A percentile compares a stretch with the other conserved stretches of the same genome.
phyloP scores from a whole-genome alignment of 352 stramenopile genomes.

The Chrysophaeum taylorii region DNA sequence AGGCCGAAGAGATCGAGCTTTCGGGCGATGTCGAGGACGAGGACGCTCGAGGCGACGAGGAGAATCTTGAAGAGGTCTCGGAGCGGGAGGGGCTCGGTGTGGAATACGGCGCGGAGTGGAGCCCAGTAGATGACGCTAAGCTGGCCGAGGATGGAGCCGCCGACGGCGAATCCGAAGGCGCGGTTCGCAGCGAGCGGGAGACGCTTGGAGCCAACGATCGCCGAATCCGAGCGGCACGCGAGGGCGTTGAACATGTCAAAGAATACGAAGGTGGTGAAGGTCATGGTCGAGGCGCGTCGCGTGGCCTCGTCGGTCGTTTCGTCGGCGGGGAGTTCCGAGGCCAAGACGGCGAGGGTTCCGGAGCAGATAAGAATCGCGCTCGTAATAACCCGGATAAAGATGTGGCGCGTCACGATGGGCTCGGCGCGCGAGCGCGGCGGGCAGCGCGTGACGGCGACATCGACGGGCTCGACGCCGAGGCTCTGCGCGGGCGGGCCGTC shows the following conservation, averaged over 20 bases:
- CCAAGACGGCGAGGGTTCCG: slow-evolving; percentile 48
- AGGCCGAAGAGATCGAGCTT: slow-evolving; percentile 2
- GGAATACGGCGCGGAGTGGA: slow-evolving; percentile 86
- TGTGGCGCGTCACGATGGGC: slow-evolving; percentile 85
- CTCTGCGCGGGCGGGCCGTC: slow-evolving; percentile 88
- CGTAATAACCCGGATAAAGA: slow-evolving; percentile 79
- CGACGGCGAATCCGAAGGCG: slow-evolving; percentile 80
- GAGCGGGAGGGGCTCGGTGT: slow-evolving; percentile 83
- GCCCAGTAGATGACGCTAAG: slow-evolving; percentile 89
- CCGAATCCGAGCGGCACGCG: slow-evolving; percentile 73
- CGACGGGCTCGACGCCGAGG: slow-evolving; percentile 90
- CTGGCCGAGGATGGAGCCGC: slow-evolving; percentile 79
- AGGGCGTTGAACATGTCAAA: slow-evolving; percentile 97
- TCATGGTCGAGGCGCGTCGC: slow-evolving; percentile 89
- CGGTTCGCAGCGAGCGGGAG: slow-evolving; percentile 79
- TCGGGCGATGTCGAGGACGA: slow-evolving; percentile 39
- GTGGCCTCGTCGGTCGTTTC: slow-evolving; percentile 70
- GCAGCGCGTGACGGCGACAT: slow-evolving; percentile 87
- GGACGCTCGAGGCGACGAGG: slow-evolving; percentile 74
- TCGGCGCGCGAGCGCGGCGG: slow-evolving; percentile 86
- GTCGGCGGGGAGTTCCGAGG: slow-evolving; percentile 42
- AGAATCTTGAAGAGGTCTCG: slow-evolving; percentile 80
- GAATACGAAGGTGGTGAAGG: slow-evolving; percentile 96
- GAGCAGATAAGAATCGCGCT: slow-evolving; percentile 57
- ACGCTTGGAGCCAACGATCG: slow-evolving; percentile 78